phyloP scores from a whole-genome alignment of 2,329 filamentous ascomycete genomes.

The Fusarium albidum region DNA sequence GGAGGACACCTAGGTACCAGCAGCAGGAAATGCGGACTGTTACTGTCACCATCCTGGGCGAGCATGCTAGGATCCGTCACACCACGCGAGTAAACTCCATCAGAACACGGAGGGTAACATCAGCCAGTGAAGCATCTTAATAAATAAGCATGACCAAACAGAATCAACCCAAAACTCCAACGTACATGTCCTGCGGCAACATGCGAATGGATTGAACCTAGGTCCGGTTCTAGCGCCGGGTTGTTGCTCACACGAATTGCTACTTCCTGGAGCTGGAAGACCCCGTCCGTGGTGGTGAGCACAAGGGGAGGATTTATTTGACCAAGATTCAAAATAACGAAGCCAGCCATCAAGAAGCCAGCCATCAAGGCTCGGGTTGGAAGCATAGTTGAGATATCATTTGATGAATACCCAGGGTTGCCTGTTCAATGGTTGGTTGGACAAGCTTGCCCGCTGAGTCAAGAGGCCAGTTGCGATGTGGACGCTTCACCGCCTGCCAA shows the following conservation, averaged over 20 bases:
- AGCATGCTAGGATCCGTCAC: conserved; percentile 11
- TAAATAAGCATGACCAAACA: too few species aligned
- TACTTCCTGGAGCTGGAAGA: conserved; percentile 36
- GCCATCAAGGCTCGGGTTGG: conserved; percentile 17
- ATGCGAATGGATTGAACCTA: neutral
- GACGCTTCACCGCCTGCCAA: conserved; percentile 37
- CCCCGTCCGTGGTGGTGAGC: conserved; percentile 24
- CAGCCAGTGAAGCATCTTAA: too few species aligned
- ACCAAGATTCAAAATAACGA: conserved; percentile 27
- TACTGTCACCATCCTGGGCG: too few species aligned
- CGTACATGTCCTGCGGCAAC: neutral
- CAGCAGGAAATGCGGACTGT: too few species aligned
- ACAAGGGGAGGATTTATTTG: conserved; percentile 32
- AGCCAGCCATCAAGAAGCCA: conserved; percentile 10
- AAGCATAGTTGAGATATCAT: too few species aligned
- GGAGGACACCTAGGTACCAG: neutral
- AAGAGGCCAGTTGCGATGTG: neutral
- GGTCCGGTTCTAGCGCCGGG: neutral
- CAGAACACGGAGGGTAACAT: too few species aligned
- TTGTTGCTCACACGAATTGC: neutral
- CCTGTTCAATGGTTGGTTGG: neutral
- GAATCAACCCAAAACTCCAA: neutral
- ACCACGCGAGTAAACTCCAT: conserved; percentile 15
- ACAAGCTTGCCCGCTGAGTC: too few species aligned
- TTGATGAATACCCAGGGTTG: too few species aligned